These are phyloP conservation scores for Viola pubescens DNA, from an alignment of 441 rosid genomes.

Conservation along the genomic window DNA sequence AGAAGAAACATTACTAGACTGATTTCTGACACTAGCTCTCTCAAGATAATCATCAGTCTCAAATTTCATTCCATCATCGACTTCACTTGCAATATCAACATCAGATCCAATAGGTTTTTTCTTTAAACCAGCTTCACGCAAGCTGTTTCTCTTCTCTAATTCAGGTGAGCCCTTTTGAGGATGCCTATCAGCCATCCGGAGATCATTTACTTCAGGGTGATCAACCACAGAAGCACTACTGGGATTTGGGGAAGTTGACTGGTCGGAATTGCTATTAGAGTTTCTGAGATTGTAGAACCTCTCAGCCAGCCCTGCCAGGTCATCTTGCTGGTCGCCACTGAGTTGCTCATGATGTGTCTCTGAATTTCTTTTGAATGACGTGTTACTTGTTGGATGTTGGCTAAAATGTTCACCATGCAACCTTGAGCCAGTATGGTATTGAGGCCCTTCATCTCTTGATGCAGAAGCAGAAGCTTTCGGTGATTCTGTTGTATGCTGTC, in stretches of 20 bases:
- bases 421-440: slow-evolving; percentile 25
- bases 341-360: slow-evolving; percentile 25
- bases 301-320: slow-evolving; percentile 23
- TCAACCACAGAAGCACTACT: slow-evolving; percentile 21
- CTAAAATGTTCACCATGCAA: slow-evolving; percentile 23
- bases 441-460: slow-evolving; percentile 31
- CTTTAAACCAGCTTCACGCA: slow-evolving; percentile 31
- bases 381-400: slow-evolving; percentile 25
- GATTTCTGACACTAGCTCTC: slow-evolving; percentile 28
- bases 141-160: slow-evolving; percentile 14
- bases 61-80: slow-evolving; percentile 21
- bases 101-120: slow-evolving; percentile 34
- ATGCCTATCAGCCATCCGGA: slow-evolving; percentile 23
- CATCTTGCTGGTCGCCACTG: slow-evolving; percentile 26
- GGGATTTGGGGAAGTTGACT: slow-evolving; percentile 25
- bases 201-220: slow-evolving; percentile 19
- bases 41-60: slow-evolving; percentile 26
- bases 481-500: slow-evolving; percentile 42
- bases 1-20: slow-evolving; percentile 32
- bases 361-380: slow-evolving; percentile 25
- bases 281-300: slow-evolving; percentile 24
- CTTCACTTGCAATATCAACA: slow-evolving; percentile 18
- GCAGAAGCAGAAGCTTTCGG: slow-evolving; percentile 26
- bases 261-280: slow-evolving; percentile 11
- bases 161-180: slow-evolving; percentile 32